Evolutionary conservation across 2,329 filamentous ascomycete species (phyloP), one percentile per base, ranked within the genome.

Genomic region (Pseudogymnoascus sp.): DNA sequence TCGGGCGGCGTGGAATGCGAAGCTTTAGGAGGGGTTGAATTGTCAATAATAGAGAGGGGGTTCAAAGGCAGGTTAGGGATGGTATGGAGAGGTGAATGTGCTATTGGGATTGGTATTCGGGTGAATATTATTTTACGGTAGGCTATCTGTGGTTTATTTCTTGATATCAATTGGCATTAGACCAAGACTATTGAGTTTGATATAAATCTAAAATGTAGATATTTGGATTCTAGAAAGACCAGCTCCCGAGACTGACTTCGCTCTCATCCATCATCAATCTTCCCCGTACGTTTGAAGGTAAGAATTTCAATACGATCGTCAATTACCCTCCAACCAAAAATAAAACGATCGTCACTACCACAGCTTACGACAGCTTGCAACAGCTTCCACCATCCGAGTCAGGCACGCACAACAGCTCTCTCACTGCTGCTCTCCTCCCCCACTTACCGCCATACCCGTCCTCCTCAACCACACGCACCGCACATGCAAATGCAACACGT

Each of bases 1-100:
- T 69, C 72, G 78, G 10, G 76, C 75, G 10, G 77, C 78, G 0
- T 79, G 78, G 77, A 77, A 79, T 69, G 76, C 78, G 4, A 79
- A 78, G 69, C 69, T 79, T 19, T 79, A 74, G 5, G 26, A n/a
- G 14, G 8, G 6, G 6, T 33, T 56, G 11, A 12, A 33, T 12
- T 56, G 46, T 56, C 26, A n/a, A 7, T 56, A 33, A 56, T 56
- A 56, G n/a, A 56, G n/a, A 33, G 12, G 46, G 46, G 46, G n/a
- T 19, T 31, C 8, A 31, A 56, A 46, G 33, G 26, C 26, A 56
- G 26, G 46, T 19, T 4, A 6, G 8, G 26, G 5, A 7, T 1
- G 31, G 4, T 11, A 12, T 31, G n/a, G 26, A 12, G 41, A 19
- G n/a, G 26, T 56, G 46, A 19, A 56, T 19, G 26, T 56, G 26